Conservation (phyloP, 352 stramenopile species). For the Saprolegnia parasitica region DNA sequence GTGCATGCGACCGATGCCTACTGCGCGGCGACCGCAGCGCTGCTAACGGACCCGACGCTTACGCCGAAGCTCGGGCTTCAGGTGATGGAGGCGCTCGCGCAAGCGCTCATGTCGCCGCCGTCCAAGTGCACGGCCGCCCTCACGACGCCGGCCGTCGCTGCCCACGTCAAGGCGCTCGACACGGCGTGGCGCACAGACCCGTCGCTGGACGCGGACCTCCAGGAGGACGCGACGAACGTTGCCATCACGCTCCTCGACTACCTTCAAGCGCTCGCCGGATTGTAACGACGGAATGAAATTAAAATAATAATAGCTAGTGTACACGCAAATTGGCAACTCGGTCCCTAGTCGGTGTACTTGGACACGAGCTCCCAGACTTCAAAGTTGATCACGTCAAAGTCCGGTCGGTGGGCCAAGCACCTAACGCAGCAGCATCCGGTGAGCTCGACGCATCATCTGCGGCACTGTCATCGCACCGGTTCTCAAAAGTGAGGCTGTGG, state of each 20-base stretch:
- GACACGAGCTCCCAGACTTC: slow-evolving; percentile 66
- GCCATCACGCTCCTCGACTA: slow-evolving; percentile 36
- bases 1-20: slow-evolving; percentile 46
- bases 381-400: slow-evolving; percentile 57
- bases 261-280: slow-evolving; percentile 35
- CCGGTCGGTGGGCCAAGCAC: slow-evolving; percentile 40
- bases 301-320: neutral
- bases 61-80: neutral
- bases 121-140: neutral
- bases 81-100: neutral
- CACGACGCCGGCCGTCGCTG: neutral
- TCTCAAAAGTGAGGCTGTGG: slow-evolving; percentile 53
- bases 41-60: slow-evolving; percentile 22
- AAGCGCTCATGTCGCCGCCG: neutral
- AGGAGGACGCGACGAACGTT: slow-evolving; percentile 40
- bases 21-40: slow-evolving; percentile 49
- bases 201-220: slow-evolving; percentile 49
- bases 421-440: too few relatives aligned
- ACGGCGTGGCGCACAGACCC: slow-evolving; percentile 26
- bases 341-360: slow-evolving; percentile 30
- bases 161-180: neutral
- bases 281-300: neutral
- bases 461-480: too few relatives aligned
- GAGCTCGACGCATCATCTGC: too few relatives aligned
- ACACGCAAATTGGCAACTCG: too few relatives aligned